A percentile compares a stretch with the other conserved stretches of the same genome.
Conservation (phyloP, 202 grass and related monocot genomes). For the Zizania palustris region DNA sequence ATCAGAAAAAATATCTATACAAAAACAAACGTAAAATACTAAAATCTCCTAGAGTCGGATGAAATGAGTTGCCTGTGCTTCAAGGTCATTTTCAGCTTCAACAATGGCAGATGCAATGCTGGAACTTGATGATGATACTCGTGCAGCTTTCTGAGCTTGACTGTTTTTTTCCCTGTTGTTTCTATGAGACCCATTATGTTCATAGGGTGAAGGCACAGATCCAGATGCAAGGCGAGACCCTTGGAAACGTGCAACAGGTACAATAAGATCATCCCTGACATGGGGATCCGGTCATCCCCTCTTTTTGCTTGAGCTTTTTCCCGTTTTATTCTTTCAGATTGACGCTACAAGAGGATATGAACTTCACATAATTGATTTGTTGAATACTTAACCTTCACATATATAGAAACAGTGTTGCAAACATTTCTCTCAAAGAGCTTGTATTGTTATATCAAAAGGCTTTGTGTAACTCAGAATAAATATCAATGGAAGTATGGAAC, state of each 20-base stretch:
- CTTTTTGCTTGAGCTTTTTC: constrained; percentile 78
- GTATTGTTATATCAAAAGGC: constrained; percentile 16
- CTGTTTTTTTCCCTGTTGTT: constrained; percentile 42
- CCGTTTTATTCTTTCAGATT: constrained; percentile 86
- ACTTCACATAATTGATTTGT: constrained; percentile 6
- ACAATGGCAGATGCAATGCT: constrained; percentile 80
- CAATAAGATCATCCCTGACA: constrained; percentile 69
- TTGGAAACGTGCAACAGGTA: constrained; percentile 77
- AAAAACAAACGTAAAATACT: constrained; percentile 17
- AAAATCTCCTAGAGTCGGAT: constrained; percentile 26
- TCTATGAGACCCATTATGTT: constrained; percentile 51
- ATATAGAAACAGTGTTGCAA: not conserved
- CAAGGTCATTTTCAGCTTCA: constrained; percentile 81
- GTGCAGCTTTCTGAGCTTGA: constrained; percentile 56
- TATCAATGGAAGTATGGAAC: not conserved
- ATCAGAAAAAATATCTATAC: constrained; percentile 26
- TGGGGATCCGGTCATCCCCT: constrained; percentile 87
- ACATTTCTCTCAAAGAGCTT: constrained; percentile 3
- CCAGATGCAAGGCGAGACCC: constrained; percentile 93
- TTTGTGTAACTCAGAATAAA: constrained; percentile 10
- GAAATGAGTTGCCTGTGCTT: constrained; percentile 57
- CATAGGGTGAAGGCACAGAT: constrained; percentile 65
- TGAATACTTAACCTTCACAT: not conserved
- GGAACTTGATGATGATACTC: constrained; percentile 55
- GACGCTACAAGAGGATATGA: constrained; percentile 62